These are phyloP conservation scores for Zea mays DNA, from an alignment of 176 grass and related monocot species.

Conservation along the genomic window DNA sequence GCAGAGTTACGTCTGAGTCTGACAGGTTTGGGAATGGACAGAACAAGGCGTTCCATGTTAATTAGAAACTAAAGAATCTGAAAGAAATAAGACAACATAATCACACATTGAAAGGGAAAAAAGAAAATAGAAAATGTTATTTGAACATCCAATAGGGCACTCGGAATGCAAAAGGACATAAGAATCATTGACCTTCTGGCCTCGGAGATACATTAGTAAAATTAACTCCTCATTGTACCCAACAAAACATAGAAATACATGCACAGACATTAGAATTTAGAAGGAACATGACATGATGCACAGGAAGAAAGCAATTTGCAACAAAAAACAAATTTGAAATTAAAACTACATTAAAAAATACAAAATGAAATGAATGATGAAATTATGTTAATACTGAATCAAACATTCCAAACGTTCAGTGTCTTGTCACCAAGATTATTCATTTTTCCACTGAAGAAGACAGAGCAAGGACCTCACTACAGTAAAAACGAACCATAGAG, in stretches of 20 bases:
- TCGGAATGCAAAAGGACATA: constrained; percentile 51
- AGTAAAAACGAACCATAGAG: background rate
- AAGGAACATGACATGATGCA: background rate
- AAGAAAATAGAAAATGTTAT: too few species aligned
- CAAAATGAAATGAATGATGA: background rate
- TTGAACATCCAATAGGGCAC: background rate
- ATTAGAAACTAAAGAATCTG: background rate
- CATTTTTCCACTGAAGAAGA: background rate
- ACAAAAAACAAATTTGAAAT: background rate
- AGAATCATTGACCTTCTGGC: constrained; percentile 13
- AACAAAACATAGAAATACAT: background rate
- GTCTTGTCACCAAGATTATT: background rate
- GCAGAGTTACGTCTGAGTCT: background rate
- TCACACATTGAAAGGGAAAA: background rate
- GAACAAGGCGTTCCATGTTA: background rate
- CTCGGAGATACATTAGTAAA: constrained; percentile 51
- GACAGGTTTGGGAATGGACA: background rate
- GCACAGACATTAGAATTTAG: background rate
- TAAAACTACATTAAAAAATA: background rate
- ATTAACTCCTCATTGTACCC: constrained; percentile 33
- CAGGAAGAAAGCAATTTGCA: background rate
- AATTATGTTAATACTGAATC: background rate
- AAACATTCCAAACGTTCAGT: background rate
- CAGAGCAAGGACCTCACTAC: background rate
- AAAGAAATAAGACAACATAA: background rate